phyloP scores from a whole-genome alignment of 192 early-diverging fungal species.

The Coemansia sp. region DNA sequence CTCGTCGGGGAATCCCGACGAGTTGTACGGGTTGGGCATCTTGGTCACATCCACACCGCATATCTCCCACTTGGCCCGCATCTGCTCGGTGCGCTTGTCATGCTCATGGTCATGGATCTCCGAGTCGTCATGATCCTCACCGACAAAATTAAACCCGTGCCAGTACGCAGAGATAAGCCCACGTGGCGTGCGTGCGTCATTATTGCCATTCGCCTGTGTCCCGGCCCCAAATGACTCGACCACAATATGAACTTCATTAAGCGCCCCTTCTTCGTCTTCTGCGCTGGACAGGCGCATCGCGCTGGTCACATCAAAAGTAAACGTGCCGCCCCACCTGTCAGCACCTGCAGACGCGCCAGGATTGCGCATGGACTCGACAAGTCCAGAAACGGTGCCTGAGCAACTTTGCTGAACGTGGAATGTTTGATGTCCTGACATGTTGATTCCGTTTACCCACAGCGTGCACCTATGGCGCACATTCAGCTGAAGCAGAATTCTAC shows the following conservation, averaged over 20 bases:
- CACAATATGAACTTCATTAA: conserved; percentile 68
- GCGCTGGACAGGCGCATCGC: conserved; percentile 34
- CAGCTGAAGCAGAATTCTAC: conserved; percentile 55
- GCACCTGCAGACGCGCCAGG: conserved; percentile 53
- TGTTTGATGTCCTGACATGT: conserved; percentile 77
- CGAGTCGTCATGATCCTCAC: conserved; percentile 52
- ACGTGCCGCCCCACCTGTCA: conserved; percentile 60
- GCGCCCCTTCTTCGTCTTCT: conserved; percentile 45
- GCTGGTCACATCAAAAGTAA: conserved; percentile 59
- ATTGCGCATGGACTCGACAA: conserved; percentile 19
- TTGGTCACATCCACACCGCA: conserved; percentile 71
- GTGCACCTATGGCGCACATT: conserved; percentile 73
- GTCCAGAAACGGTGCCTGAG: conserved; percentile 18
- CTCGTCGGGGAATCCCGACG: conserved; percentile 76
- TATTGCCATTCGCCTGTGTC: conserved; percentile 65
- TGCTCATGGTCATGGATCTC: conserved; percentile 51
- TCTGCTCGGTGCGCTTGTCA: conserved; percentile 45
- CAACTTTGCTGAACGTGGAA: conserved; percentile 58
- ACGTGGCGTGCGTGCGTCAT: conserved; percentile 72
- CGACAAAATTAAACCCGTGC: conserved; percentile 54
- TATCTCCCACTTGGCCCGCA: conserved; percentile 60
- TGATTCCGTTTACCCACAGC: conserved; percentile 66
- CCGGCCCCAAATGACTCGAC: conserved; percentile 77
- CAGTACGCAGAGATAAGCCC: conserved; percentile 68
- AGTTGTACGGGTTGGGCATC: conserved; percentile 59